Evolutionary conservation across 1,139 yeast species (phyloP).

Genomic region (Candida tropicalis): DNA sequence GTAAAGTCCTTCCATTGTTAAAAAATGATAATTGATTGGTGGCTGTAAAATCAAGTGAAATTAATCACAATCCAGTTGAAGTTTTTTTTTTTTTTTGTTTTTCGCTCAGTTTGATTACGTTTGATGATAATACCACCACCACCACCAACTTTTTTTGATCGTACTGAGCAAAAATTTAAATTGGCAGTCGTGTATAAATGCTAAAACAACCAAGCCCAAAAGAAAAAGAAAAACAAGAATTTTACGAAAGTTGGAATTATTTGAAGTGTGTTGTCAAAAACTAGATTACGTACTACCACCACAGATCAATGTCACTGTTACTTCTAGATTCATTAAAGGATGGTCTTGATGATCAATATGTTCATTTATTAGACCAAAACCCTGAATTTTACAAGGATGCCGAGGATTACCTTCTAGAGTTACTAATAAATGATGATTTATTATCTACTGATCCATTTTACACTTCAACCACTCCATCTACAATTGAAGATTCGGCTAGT

Average conservation of each 20-base stretch:
- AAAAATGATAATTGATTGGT: neutral
- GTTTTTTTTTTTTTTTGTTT: neutral
- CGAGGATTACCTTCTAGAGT: conserved; percentile 25
- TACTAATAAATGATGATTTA: conserved; percentile 44
- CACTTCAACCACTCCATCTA: conserved; percentile 3
- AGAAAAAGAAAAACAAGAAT: too few relatives aligned
- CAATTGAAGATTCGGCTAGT: conserved; percentile 6
- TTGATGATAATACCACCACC: neutral
- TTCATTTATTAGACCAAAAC: conserved; percentile 15
- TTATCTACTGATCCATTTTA: conserved; percentile 43
- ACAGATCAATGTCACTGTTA: conserved; percentile 22
- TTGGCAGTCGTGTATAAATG: too few relatives aligned
- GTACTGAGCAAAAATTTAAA: too few relatives aligned
- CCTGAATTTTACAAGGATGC: conserved; percentile 18
- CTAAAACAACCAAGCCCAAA: too few relatives aligned
- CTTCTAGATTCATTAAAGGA: conserved; percentile 25
- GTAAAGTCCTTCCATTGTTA: conserved; percentile 30
- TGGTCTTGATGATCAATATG: conserved; percentile 23
- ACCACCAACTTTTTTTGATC: too few relatives aligned
- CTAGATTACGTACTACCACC: too few relatives aligned
- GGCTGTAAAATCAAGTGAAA: too few relatives aligned
- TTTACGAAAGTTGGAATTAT: too few relatives aligned
- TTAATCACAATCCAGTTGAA: too few relatives aligned
- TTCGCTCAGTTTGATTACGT: neutral
- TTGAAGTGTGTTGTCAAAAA: too few relatives aligned